A percentile compares a stretch with the other conserved stretches of the same genome.
phyloP scores from a whole-genome alignment of 2,329 filamentous ascomycete genomes.

The Pseudogymnoascus sp. region DNA sequence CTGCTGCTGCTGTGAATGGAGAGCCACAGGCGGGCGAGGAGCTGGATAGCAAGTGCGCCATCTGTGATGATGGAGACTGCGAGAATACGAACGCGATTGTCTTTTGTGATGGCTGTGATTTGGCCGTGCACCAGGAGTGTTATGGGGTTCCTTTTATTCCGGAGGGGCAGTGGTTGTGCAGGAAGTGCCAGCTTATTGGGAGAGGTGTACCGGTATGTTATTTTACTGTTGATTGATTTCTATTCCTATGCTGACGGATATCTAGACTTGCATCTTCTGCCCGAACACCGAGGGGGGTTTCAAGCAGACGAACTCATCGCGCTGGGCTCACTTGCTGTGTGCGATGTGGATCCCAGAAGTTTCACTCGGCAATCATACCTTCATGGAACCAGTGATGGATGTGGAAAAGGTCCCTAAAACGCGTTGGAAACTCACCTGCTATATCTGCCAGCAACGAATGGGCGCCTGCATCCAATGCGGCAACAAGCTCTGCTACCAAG shows the following conservation, averaged over 20 bases:
- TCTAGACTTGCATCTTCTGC: conserved; percentile 89
- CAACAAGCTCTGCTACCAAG: conserved; percentile 94
- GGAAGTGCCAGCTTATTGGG: conserved; percentile 93
- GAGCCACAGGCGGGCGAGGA: conserved; percentile 84
- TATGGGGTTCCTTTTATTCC: conserved; percentile 98
- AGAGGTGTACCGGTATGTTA: conserved; percentile 71
- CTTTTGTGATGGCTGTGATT: conserved; percentile 95
- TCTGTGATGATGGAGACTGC: conserved; percentile 98
- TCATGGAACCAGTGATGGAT: conserved; percentile 98
- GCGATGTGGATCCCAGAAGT: conserved; percentile 99
- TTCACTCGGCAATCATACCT: conserved; percentile 87
- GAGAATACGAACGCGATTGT: conserved; percentile 99
- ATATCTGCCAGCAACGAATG: conserved; percentile 97
- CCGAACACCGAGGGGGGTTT: conserved; percentile 96
- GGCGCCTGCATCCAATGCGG: conserved; percentile 97
- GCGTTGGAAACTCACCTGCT: conserved; percentile 88
- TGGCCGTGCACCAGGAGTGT: conserved; percentile 97
- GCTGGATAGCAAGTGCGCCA: conserved; percentile 93
- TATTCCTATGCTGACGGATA: conserved; percentile 15
- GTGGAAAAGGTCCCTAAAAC: conserved; percentile 95
- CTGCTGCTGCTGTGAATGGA: conserved; percentile 89
- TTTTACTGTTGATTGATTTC: neutral
- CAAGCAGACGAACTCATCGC: conserved; percentile 92
- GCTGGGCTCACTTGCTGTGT: conserved; percentile 94
- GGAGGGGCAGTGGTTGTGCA: conserved; percentile 95